Percentiles rank a stretch among this genome's conserved stretches.
These are phyloP conservation scores for Sclerotinia spermophila DNA, from an alignment of 2,329 filamentous ascomycete species.

Conservation along the genomic window DNA sequence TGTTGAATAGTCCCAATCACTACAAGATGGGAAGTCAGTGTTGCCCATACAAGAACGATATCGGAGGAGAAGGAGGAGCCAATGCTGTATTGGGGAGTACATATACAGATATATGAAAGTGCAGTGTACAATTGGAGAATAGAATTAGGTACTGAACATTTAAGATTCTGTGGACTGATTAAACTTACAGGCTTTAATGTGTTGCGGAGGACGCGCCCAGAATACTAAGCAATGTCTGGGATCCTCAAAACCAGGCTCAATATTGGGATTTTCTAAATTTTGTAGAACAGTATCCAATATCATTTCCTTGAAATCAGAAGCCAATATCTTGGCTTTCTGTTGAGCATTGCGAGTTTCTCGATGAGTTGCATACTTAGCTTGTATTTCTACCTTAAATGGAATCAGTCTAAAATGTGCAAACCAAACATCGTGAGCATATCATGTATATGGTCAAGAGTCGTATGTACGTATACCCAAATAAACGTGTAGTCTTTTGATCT, in stretches of 20 bases:
- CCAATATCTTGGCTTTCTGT: slow-evolving; percentile 70
- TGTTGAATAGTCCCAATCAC: slow-evolving; percentile 67
- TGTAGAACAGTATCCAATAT: slow-evolving; percentile 72
- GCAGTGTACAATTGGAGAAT: neutral
- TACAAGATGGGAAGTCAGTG: neutral
- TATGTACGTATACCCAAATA: neutral
- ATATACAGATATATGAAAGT: neutral
- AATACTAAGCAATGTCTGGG: slow-evolving; percentile 79
- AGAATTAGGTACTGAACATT: neutral
- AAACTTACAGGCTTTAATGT: slow-evolving; percentile 52
- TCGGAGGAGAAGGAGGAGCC: neutral
- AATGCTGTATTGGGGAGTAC: neutral
- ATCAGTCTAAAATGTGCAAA: neutral
- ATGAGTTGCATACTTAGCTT: slow-evolving; percentile 62
- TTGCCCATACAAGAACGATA: neutral
- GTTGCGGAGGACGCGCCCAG: slow-evolving; percentile 78
- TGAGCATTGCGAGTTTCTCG: slow-evolving; percentile 71
- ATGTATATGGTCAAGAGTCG: neutral
- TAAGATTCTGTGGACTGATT: neutral
- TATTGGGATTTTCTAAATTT: slow-evolving; percentile 59
- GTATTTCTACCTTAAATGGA: slow-evolving; percentile 30
- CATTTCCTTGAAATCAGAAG: slow-evolving; percentile 64
- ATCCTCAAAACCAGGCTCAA: slow-evolving; percentile 69
- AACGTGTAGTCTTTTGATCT: neutral
- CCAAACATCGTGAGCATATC: neutral